Conservation (phyloP, 176 grass and related monocot genomes). For the Aegilops tauschii region DNA sequence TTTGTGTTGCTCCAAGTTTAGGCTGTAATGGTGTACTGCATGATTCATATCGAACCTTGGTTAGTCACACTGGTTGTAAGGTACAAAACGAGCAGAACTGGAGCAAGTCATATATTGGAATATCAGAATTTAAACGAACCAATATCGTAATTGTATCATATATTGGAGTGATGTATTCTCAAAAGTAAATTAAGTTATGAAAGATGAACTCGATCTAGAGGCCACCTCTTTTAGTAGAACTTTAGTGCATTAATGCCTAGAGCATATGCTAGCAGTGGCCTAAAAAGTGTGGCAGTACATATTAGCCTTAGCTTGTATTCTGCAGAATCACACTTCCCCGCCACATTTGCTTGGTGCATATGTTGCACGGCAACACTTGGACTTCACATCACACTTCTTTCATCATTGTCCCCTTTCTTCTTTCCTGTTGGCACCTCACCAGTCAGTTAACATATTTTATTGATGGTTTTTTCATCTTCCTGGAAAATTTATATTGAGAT, state of each 20-base stretch:
- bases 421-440: conserved; percentile 19
- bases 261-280: not conserved
- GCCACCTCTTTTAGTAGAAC: not conserved
- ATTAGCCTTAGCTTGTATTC: not conserved
- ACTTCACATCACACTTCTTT: not conserved
- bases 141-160: not conserved
- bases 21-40: not conserved
- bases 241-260: not conserved
- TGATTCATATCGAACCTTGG: not conserved
- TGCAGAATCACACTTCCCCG: not conserved
- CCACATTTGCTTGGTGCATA: not conserved
- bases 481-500: conserved; percentile 3
- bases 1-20: not conserved
- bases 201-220: not conserved
- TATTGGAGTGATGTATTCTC: not conserved
- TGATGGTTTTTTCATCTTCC: conserved; percentile 25
- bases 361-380: not conserved
- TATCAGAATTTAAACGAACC: not conserved
- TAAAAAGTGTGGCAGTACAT: not conserved
- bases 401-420: not conserved
- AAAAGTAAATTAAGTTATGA: not conserved
- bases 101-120: not conserved
- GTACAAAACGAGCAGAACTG: not conserved
- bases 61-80: not conserved
- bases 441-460: conserved; percentile 24